Evolutionary conservation across 495 filamentous ascomycete species (phyloP).

Genomic region (Penicillium coprophilum): DNA sequence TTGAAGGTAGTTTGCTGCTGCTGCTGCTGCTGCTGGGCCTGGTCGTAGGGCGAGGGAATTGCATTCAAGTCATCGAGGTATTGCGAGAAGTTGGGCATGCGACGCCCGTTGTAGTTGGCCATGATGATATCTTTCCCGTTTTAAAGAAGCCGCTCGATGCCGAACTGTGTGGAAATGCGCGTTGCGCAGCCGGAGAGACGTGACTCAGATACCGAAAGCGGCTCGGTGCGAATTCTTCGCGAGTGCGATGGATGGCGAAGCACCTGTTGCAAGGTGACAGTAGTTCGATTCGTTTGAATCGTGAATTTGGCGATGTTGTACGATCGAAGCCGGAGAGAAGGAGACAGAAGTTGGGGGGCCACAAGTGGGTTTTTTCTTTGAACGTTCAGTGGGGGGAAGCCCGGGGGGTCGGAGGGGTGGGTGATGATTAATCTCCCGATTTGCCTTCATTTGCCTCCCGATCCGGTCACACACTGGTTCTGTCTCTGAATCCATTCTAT

Average conservation of each 20-base stretch:
- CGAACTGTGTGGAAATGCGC: conserved; percentile 11
- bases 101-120: conserved; percentile 68
- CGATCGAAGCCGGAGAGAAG: conserved; percentile 11
- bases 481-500: neutral
- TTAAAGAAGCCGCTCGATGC: neutral
- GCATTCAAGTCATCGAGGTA: conserved; percentile 86
- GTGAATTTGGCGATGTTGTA: neutral
- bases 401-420: conserved; percentile 13
- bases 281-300: neutral
- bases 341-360: conserved; percentile 12
- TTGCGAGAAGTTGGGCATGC: conserved; percentile 79
- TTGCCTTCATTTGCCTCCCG: conserved; percentile 5
- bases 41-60: conserved; percentile 65
- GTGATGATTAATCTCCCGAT: conserved; percentile 26
- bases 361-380: conserved; percentile 20
- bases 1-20: conserved; percentile 55
- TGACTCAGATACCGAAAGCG: conserved; percentile 29
- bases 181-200: conserved; percentile 10
- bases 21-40: conserved; percentile 54
- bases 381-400: conserved; percentile 14
- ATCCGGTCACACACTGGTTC: neutral
- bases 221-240: conserved; percentile 11
- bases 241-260: neutral
- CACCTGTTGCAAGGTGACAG: conserved; percentile 2
- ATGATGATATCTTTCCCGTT: conserved; percentile 39